Conservation (phyloP, 305 asterid genomes). For the Solanum hybrid region DNA sequence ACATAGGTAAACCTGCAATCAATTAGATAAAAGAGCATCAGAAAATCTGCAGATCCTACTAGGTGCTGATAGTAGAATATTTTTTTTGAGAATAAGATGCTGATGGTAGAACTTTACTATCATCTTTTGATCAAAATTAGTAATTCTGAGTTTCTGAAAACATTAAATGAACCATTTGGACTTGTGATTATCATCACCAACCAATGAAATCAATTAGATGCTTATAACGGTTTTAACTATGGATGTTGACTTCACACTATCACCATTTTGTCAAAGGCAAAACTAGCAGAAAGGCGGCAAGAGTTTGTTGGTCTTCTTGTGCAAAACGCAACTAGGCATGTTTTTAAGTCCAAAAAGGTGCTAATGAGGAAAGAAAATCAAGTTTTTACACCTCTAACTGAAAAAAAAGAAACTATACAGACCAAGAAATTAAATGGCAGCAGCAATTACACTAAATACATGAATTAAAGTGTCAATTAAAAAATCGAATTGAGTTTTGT, state of each 20-base stretch:
- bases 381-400: not conserved
- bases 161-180: not conserved
- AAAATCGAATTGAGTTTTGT: not conserved
- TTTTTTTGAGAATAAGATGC: not conserved
- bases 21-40: not conserved
- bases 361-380: not conserved
- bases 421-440: not conserved
- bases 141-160: not conserved
- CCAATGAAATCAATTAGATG: not conserved
- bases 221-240: not conserved
- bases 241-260: not conserved
- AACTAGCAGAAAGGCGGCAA: not conserved
- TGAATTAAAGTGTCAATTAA: not conserved
- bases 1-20: slow-evolving; percentile 74
- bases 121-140: no score
- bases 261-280: not conserved
- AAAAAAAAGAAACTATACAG: not conserved
- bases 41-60: not conserved
- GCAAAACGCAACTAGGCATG: not conserved
- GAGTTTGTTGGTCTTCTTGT: not conserved
- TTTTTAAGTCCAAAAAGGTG: not conserved
- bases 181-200: not conserved
- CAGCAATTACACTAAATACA: not conserved
- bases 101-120: not conserved
- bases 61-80: not conserved